Base-by-base conservation (phyloP, 805 yeast genomes). In the Ogataea paraovalis region DNA sequence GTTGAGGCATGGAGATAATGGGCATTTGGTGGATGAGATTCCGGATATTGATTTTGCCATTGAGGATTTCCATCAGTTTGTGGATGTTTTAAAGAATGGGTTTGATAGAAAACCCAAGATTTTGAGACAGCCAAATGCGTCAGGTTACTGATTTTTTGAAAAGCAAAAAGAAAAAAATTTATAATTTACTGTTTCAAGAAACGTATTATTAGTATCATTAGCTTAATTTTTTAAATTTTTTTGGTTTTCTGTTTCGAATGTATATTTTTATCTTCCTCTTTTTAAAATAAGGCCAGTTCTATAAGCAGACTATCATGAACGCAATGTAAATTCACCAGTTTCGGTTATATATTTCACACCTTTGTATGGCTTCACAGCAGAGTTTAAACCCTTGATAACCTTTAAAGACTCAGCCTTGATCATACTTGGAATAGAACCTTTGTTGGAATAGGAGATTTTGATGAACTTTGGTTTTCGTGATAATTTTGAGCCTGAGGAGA, bases 301-400 rank as follows among this genome's bases (percentile, higher is more conserved):
- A 18, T n/a, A 8, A 14, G 34, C 4, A 30, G n/a, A 30, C 12
- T 13, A 19, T 27, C 14, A 12, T 50, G 42, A 66, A 33, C 69
- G 59, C n/a, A 82, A 69, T 2, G 80, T 67, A 56, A 71, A 78
- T 46, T 83, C 82, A 1, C 84, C 86, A 0, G 86, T 74, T 46
- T 68, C 67, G 5, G 96, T 82, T 10, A 78, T 69, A 61, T 91
- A 91, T 60, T 90, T 86, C 19, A 91, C 97, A 1, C 98, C 98
- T 63, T 90, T 91, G 71, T 80, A 91, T 0, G 96, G 96, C 58
- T 82, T 84, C 10, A 80, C 83, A 4, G 71, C 70, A 2, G 79
- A 80, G 5, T 78, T 77, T 47, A 80, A 56, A 0, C 92, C 90
- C 53, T 70, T 71, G 3, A 58, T 21, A 16, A 88, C 75, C 57